Evolutionary conservation across 208 protist genomes (phyloP), one percentile per base, ranked within the genome.

Genomic region (Wallacemonas sp.): DNA sequence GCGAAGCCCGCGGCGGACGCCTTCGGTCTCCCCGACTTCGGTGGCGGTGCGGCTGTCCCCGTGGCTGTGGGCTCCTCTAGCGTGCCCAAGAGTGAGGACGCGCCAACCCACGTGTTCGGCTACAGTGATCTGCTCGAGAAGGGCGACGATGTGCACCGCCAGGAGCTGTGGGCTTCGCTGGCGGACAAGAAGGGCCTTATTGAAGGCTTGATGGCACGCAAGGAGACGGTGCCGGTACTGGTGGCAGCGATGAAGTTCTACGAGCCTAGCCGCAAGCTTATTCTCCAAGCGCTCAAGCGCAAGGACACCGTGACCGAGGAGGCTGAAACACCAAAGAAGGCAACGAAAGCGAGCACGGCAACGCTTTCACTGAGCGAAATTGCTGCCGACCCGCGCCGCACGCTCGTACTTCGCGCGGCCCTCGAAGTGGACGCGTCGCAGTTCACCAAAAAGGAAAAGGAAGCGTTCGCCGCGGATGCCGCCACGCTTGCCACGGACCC

Each of bases 21-120:
- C 45, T 93, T 80, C 33, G 85, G 64, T 14, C 24, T 87, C 62
- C 90, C 90, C 21, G 82, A 93, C 54, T 96, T 96, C 76, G 82
- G 80, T 28, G 58, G 44, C 36, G 68, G 60, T 0, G 22, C 63
- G 15, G 9, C 45, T 0, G 49, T n/a, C n/a, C n/a, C 63, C 2
- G 19, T 28, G 28, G 44, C 31, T 15, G 62, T 24, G 26, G 54
- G 24, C 15, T 33, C 26, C 14, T 19, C 24, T 36, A 27, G 51
- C 19, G 31, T 8, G 17, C 15, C 14, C n/a, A 59, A 31, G 17
- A 63, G 39, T 22, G 53, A 45, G 9, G 38, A 21, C 24, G 33
- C n/a, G 9, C 54, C 72, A 11, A 63, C 30, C 1, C 84, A 93
- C 65, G 64, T 86, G 22, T 80, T 89, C 60, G 60, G 78, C 5